phyloP scores from a whole-genome alignment of 192 early-diverging fungal species.

The Podila epicladia region DNA sequence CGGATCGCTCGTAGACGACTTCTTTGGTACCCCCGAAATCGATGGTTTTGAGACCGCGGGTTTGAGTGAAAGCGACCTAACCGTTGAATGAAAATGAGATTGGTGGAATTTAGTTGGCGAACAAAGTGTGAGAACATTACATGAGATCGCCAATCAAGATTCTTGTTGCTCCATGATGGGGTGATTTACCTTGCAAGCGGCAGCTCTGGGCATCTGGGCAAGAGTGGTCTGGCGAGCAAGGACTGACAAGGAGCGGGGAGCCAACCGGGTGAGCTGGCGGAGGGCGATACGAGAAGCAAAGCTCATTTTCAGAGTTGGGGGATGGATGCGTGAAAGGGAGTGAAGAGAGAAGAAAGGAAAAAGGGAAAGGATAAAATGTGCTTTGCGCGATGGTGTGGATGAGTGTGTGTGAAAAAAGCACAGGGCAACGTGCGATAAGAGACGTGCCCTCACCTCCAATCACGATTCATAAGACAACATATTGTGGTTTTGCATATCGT shows the following conservation, averaged over 20 bases:
- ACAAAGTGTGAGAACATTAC: background rate
- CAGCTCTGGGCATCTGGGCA: conserved; percentile 16
- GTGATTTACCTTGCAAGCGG: conserved; percentile 28
- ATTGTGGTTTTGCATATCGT: too few relatives aligned
- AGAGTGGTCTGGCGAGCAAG: conserved; percentile 20
- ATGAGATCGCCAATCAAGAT: too few relatives aligned
- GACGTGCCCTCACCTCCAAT: background rate
- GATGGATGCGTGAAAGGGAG: background rate
- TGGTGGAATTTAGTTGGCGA: background rate
- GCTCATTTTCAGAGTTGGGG: conserved; percentile 12
- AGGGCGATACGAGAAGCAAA: conserved; percentile 26
- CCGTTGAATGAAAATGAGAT: background rate
- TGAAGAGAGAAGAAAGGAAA: background rate
- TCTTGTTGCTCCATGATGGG: too few relatives aligned
- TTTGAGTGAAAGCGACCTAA: conserved; percentile 51
- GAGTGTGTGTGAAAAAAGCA: background rate
- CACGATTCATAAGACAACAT: background rate
- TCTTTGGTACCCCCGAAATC: conserved; percentile 95
- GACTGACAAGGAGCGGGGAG: conserved; percentile 26
- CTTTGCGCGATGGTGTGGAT: background rate
- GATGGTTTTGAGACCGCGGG: conserved; percentile 90
- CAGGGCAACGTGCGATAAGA: background rate
- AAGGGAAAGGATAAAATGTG: background rate
- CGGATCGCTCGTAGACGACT: conserved; percentile 92
- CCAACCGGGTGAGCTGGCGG: conserved; percentile 30